A percentile compares a stretch with the other conserved stretches of the same genome.
Evolutionary conservation across 208 protist species (phyloP).

Genomic region (Vickermania spadyakhi): DNA sequence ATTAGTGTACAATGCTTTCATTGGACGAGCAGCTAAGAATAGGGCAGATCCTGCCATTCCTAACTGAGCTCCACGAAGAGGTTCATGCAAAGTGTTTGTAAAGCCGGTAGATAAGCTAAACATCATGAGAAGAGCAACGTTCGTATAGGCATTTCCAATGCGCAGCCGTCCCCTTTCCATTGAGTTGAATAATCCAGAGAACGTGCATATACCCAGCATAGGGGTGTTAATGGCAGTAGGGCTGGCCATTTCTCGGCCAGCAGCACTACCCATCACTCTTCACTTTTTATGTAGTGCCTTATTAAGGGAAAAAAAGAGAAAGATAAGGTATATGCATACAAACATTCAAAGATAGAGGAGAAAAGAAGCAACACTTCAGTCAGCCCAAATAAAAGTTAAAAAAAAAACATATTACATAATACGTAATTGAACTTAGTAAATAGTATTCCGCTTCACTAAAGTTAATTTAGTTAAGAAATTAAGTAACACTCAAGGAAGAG

Average conservation of each 20-base stretch:
- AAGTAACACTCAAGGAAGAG: no score
- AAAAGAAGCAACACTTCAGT: not conserved
- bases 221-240: slow-evolving; percentile 52
- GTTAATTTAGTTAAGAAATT: no score
- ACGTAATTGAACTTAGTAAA: not conserved
- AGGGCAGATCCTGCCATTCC: slow-evolving; percentile 29
- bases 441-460: not conserved
- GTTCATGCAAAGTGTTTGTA: slow-evolving; percentile 20
- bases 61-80: slow-evolving; percentile 39
- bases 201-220: slow-evolving; percentile 34
- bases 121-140: slow-evolving; percentile 29
- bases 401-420: slow-evolving; percentile 4
- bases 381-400: slow-evolving; percentile 1
- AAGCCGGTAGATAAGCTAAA: slow-evolving; percentile 44
- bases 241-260: slow-evolving; percentile 35
- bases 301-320: not conserved
- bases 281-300: no score
- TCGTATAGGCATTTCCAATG: slow-evolving; percentile 53
- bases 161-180: slow-evolving; percentile 46
- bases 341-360: not conserved
- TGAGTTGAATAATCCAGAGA: slow-evolving; percentile 65
- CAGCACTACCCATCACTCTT: slow-evolving; percentile 25
- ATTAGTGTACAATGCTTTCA: slow-evolving; percentile 49
- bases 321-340: not conserved
- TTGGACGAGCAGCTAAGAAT: slow-evolving; percentile 42